phyloP scores from a whole-genome alignment of 1,284 basidiomycete genomes.

The Cronartium quercuum region DNA sequence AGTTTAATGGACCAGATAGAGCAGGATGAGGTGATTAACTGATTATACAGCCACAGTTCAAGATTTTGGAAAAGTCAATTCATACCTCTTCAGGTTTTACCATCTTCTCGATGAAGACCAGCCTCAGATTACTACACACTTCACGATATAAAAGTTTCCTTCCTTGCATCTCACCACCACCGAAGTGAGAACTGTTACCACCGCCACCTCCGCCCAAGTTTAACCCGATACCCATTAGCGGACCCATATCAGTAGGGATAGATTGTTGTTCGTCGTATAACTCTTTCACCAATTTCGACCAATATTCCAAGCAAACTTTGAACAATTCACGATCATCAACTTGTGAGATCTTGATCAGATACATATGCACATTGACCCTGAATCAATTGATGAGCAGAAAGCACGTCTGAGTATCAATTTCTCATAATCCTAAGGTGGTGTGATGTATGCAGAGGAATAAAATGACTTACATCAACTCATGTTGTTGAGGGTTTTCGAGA shows the following conservation, averaged over 20 bases:
- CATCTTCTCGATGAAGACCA: constrained; percentile 99
- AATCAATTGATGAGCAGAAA: background rate
- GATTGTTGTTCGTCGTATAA: constrained; percentile 97
- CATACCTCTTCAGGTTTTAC: constrained; percentile 89
- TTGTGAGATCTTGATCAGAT: constrained; percentile 97
- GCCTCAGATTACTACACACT: constrained; percentile 84
- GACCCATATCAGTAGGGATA: constrained; percentile 82
- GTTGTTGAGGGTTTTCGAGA: constrained; percentile 84
- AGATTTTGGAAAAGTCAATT: background rate
- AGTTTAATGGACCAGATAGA: background rate
- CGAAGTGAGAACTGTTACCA: constrained; percentile 44
- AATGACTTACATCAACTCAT: constrained; percentile 65
- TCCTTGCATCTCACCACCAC: constrained; percentile 50
- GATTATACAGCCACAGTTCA: background rate
- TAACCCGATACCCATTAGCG: constrained; percentile 86
- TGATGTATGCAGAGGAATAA: background rate
- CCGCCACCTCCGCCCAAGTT: constrained; percentile 53
- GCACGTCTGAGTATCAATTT: background rate
- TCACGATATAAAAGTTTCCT: constrained; percentile 92
- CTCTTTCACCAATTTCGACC: constrained; percentile 95
- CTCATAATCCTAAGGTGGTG: background rate
- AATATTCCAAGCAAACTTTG: constrained; percentile 99
- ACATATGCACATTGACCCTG: constrained; percentile 80
- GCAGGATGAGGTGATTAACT: background rate
- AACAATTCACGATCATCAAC: constrained; percentile 98